These are phyloP conservation scores for Linaria vulgaris DNA, from an alignment of 257 asterid genomes.

Conservation along the genomic window DNA sequence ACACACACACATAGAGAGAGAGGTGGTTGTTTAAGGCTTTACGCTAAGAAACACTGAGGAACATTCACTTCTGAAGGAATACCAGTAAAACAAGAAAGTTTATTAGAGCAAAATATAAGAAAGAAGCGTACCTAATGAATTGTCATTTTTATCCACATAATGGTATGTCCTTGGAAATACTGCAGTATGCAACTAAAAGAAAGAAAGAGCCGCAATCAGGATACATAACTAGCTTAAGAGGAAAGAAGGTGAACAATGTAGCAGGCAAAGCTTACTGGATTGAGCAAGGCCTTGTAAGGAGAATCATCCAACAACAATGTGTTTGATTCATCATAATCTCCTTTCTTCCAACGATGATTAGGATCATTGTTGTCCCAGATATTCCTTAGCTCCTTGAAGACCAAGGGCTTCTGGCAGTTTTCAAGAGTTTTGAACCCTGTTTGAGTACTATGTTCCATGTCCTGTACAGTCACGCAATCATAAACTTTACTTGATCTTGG, in stretches of 20 bases:
- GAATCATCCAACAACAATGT: conserved; percentile 89
- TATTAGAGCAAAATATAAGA: background rate
- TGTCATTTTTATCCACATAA: conserved; percentile 46
- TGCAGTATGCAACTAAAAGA: conserved; percentile 65
- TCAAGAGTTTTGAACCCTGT: conserved; percentile 71
- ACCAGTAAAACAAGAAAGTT: background rate
- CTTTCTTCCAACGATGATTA: conserved; percentile 66
- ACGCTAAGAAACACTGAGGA: background rate
- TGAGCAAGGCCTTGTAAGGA: conserved; percentile 94
- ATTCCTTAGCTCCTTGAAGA: conserved; percentile 74
- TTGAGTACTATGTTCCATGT: conserved; percentile 61
- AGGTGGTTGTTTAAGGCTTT: background rate
- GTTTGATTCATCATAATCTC: conserved; percentile 78
- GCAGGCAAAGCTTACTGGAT: conserved; percentile 63
- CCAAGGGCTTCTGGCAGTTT: conserved; percentile 72
- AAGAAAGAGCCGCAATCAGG: conserved; percentile 21
- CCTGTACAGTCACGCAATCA: conserved; percentile 38
- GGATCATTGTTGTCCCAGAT: conserved; percentile 70
- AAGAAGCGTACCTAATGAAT: conserved; percentile 60
- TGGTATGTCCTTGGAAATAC: conserved; percentile 62
- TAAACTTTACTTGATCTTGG: conserved; percentile 14
- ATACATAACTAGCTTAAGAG: conserved; percentile 14
- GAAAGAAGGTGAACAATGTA: background rate
- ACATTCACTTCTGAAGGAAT: conserved; percentile 15
- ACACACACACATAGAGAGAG: background rate